phyloP scores from a whole-genome alignment of 371 early-diverging fungal genomes.

The Umbelopsis sp. region DNA sequence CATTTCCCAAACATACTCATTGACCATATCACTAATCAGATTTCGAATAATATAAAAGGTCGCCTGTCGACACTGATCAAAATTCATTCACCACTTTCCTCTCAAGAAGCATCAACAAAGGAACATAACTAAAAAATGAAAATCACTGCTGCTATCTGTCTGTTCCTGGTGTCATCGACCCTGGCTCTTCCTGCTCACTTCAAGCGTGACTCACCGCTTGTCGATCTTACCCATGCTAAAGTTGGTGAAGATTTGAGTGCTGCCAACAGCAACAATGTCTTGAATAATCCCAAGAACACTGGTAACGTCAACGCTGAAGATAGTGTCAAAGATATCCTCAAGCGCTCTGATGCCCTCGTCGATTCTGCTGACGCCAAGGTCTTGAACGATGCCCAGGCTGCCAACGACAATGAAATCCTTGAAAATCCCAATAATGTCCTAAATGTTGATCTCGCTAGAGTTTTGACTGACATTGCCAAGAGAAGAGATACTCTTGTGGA shows the following conservation, averaged over 20 bases:
- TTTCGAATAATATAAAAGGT: not conserved
- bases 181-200: not conserved
- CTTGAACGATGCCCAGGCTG: not conserved
- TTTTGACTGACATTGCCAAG: not conserved
- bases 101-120: not conserved
- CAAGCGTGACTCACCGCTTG: not conserved
- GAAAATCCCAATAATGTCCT: not conserved
- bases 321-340: not conserved
- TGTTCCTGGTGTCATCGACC: not conserved
- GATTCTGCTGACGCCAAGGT: not conserved
- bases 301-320: not conserved
- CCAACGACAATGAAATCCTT: not conserved
- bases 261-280: not conserved
- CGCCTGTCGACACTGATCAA: not conserved
- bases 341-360: not conserved
- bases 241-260: not conserved
- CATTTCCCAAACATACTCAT: not conserved
- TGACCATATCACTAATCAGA: not conserved
- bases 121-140: constrained; percentile 7
- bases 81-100: not conserved
- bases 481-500: not conserved
- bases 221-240: not conserved
- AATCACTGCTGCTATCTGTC: not conserved
- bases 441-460: not conserved
- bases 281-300: not conserved